Evolutionary conservation across 805 yeast genomes (phyloP).

Genomic region (Zygosaccharomyces siamensis): DNA sequence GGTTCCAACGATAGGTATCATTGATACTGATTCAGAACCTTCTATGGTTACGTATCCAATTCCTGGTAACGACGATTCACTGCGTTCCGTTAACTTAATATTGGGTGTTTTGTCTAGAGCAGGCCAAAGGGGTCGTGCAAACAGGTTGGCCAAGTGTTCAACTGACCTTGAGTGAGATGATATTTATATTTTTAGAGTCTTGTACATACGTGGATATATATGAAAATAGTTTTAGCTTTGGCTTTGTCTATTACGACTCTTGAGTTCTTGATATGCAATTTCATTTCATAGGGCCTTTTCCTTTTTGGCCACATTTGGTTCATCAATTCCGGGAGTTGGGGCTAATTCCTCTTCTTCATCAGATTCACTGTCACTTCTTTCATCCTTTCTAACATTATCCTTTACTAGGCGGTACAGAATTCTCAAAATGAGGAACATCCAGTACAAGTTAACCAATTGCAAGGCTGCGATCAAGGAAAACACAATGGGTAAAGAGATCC

Average conservation of each 20-base stretch:
- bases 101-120: conserved; percentile 81
- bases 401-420: conserved; percentile 63
- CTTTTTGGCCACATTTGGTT: background rate
- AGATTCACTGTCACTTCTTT: conserved; percentile 80
- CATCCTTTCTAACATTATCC: conserved; percentile 65
- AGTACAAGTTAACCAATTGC: conserved; percentile 80
- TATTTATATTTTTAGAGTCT: background rate
- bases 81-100: conserved; percentile 73
- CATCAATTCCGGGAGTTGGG: conserved; percentile 17
- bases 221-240: background rate
- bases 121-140: conserved; percentile 69
- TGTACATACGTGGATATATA: conserved; percentile 6
- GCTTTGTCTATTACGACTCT: background rate
- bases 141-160: conserved; percentile 42
- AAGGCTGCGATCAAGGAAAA: conserved; percentile 71
- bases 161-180: conserved; percentile 1
- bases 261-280: background rate
- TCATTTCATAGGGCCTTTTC: background rate
- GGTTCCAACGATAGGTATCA: conserved; percentile 88
- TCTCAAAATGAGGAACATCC: conserved; percentile 80
- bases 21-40: conserved; percentile 93
- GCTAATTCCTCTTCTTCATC: conserved; percentile 36
- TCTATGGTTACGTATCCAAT: conserved; percentile 86
- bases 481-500: conserved; percentile 89
- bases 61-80: conserved; percentile 92